A percentile compares a stretch with the other conserved stretches of the same genome.
These are phyloP conservation scores for Kazachstania psychrophila DNA, from an alignment of 805 yeast genomes.

Conservation along the genomic window DNA sequence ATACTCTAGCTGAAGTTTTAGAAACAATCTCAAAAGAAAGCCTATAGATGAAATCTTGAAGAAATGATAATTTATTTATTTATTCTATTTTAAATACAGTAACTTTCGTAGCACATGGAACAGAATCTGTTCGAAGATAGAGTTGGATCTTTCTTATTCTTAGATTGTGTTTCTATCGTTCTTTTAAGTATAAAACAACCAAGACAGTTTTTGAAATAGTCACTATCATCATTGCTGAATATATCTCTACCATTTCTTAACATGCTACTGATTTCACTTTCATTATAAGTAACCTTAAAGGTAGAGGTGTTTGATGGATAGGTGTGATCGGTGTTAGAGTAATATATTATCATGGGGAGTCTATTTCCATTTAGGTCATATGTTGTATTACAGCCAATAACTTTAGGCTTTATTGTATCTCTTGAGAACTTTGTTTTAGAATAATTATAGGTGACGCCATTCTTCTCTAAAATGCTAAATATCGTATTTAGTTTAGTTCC, in stretches of 20 bases:
- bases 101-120: constrained; percentile 30
- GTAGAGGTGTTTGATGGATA: constrained; percentile 49
- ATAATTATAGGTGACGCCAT: constrained; percentile 6
- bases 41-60: too few relatives aligned
- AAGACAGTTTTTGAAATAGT: constrained; percentile 38
- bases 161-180: constrained; percentile 33
- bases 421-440: constrained; percentile 17
- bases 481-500: constrained; percentile 43
- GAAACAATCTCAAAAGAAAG: neutral
- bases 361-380: constrained; percentile 9
- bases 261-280: constrained; percentile 37
- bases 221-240: constrained; percentile 37
- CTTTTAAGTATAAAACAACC: constrained; percentile 52
- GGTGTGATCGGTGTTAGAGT: constrained; percentile 37
- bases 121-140: too few relatives aligned
- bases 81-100: too few relatives aligned
- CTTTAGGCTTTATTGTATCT: constrained; percentile 43
- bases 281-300: constrained; percentile 43
- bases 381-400: constrained; percentile 64
- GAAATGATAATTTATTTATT: too few relatives aligned
- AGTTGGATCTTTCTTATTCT: too few relatives aligned
- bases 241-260: constrained; percentile 44
- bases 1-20: constrained; percentile 10
- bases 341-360: constrained; percentile 46
- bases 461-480: constrained; percentile 13